phyloP scores from a whole-genome alignment of 2,329 filamentous ascomycete genomes.

The Colletotrichum orchidophilum region DNA sequence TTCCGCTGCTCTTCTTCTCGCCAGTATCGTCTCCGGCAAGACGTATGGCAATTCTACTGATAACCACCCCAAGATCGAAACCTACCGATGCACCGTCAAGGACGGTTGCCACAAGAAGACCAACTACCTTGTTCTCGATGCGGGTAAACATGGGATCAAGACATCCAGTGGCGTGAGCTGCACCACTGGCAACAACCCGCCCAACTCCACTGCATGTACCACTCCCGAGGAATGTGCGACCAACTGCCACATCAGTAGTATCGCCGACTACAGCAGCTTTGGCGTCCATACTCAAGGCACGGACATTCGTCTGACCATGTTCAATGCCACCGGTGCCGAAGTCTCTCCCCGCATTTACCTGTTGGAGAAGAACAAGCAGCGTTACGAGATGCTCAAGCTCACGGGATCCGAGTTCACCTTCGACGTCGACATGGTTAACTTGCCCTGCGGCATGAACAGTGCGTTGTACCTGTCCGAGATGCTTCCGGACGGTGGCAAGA shows the following conservation, averaged over 20 bases:
- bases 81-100: constrained; percentile 58
- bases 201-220: constrained; percentile 53
- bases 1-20: constrained; percentile 23
- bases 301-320: constrained; percentile 39
- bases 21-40: constrained; percentile 22
- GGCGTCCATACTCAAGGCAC: constrained; percentile 40
- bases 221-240: constrained; percentile 55
- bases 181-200: constrained; percentile 37
- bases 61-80: constrained; percentile 59
- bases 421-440: constrained; percentile 70
- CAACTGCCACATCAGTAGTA: constrained; percentile 62
- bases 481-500: constrained; percentile 66
- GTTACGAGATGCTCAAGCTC: constrained; percentile 67
- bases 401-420: constrained; percentile 71
- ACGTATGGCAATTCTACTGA: constrained; percentile 42
- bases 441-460: constrained; percentile 73
- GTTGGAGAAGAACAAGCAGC: constrained; percentile 58
- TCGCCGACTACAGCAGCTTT: constrained; percentile 51
- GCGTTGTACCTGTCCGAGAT: constrained; percentile 72
- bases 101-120: constrained; percentile 56
- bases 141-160: constrained; percentile 51
- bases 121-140: constrained; percentile 62
- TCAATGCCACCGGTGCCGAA: constrained; percentile 37
- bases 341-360: constrained; percentile 63
- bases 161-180: constrained; percentile 36